A percentile compares a stretch with the other conserved stretches of the same genome.
Conservation (phyloP, 2,329 filamentous ascomycete species). For the Lomentospora prolificans region DNA sequence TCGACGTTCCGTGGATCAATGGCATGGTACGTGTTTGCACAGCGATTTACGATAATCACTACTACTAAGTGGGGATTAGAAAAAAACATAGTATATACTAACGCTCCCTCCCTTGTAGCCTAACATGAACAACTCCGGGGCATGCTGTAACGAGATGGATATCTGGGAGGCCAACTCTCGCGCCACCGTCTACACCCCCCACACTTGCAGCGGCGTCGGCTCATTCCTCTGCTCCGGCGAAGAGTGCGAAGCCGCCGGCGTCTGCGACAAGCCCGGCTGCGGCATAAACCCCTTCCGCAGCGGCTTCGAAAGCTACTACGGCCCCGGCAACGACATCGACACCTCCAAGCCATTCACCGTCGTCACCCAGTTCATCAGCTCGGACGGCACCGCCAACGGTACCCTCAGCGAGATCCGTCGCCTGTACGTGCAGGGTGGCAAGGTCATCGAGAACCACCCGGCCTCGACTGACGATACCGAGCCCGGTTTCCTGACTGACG, state of each 20-base stretch:
- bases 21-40: slow-evolving; percentile 26
- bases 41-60: too few relatives aligned
- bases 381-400: slow-evolving; percentile 21
- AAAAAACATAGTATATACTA: slow-evolving; percentile 1
- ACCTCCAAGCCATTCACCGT: slow-evolving; percentile 31
- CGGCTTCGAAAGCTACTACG: slow-evolving; percentile 21
- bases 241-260: slow-evolving; percentile 25
- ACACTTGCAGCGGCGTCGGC: slow-evolving; percentile 34
- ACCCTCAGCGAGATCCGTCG: slow-evolving; percentile 35
- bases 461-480: slow-evolving; percentile 14
- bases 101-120: slow-evolving; percentile 11
- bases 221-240: slow-evolving; percentile 33
- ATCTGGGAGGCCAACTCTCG: slow-evolving; percentile 45
- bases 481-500: slow-evolving; percentile 24
- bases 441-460: slow-evolving; percentile 33
- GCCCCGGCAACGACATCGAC: slow-evolving; percentile 22
- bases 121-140: slow-evolving; percentile 31
- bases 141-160: slow-evolving; percentile 46
- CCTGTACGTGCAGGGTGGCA: slow-evolving; percentile 38
- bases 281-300: slow-evolving; percentile 29
- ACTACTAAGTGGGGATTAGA: too few relatives aligned
- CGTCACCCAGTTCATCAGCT: slow-evolving; percentile 37
- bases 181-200: slow-evolving; percentile 34
- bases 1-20: slow-evolving; percentile 34
- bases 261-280: slow-evolving; percentile 35